Base-by-base conservation (phyloP, 148 eudicot species). In the Spergularia marina region DNA sequence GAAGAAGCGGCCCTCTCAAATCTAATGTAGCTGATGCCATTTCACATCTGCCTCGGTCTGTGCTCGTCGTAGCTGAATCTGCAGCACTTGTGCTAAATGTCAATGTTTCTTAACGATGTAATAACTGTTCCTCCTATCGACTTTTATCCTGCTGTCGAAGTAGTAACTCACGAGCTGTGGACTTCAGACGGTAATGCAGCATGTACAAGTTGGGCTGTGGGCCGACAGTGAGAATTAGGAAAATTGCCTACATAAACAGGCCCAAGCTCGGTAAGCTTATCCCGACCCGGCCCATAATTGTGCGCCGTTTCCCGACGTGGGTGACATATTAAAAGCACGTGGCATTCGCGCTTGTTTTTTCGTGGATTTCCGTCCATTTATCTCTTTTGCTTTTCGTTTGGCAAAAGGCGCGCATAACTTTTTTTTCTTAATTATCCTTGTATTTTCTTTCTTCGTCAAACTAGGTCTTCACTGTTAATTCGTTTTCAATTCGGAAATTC, bases 391-490 rank as follows among this genome's bases (percentile, higher is more conserved):
- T 68, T 68, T 68, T 68, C 1, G 54, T 47, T 68, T 68, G 7
- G 15, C 56, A 49, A 68, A 68, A 68, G 34, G 56, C 71, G 71
- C 71, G 71, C 71, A 17, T 49, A 49, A 49, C 53, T 15, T 0
- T 63, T 36, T 36, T 63, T 23, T 23, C 10, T 23, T 58, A 13
- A 12, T 56, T 12, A 1, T n/a, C 1, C 18, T 14, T 56, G 2
- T 56, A 56, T 56, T 56, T 56, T 56, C 60, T 56, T 56, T 56
- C 60, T 6, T 56, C 30, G 8, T 58, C 7, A 8, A n/a, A 18
- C 21, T 11, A n/a, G 18, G 23, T 10, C 20, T n/a, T 21, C 7
- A 58, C 25, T 11, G 10, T 23, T 16, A 18, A 18, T 6, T 56
- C 20, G 8, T 56, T n/a, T n/a, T 9, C 49, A 44, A 0, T 44